Percentiles rank a stretch among this genome's conserved stretches.
Conservation (phyloP, 495 filamentous ascomycete species). For the Penicillium egyptiacum region DNA sequence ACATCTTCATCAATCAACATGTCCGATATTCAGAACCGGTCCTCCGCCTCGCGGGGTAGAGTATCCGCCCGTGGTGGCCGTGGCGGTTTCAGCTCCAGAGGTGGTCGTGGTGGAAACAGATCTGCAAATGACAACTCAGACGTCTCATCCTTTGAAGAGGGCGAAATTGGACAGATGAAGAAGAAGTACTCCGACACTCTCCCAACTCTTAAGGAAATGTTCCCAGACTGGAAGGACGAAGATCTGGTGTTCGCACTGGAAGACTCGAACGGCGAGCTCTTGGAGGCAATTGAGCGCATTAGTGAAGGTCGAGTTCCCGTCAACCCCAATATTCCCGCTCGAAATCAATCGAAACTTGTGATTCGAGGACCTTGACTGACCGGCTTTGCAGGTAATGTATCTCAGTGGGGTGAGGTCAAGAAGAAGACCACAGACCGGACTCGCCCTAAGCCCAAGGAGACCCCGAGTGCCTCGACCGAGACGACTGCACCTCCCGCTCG, state of each 20-base stretch:
- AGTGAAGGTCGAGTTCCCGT: slow-evolving; percentile 68
- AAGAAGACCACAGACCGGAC: slow-evolving; percentile 83
- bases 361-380: slow-evolving; percentile 24
- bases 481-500: slow-evolving; percentile 51
- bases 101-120: slow-evolving; percentile 63
- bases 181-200: slow-evolving; percentile 77
- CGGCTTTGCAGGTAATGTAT: slow-evolving; percentile 66
- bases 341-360: not conserved
- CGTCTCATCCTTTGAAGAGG: slow-evolving; percentile 64
- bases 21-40: slow-evolving; percentile 90
- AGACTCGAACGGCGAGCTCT: slow-evolving; percentile 87
- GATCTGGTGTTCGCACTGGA: slow-evolving; percentile 88
- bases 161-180: slow-evolving; percentile 89
- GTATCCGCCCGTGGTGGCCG: slow-evolving; percentile 79
- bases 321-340: slow-evolving; percentile 3
- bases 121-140: slow-evolving; percentile 67
- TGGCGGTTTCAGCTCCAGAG: slow-evolving; percentile 73
- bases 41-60: slow-evolving; percentile 74
- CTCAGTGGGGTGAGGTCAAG: slow-evolving; percentile 94
- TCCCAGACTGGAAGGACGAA: slow-evolving; percentile 87
- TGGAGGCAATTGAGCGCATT: slow-evolving; percentile 82
- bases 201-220: slow-evolving; percentile 79
- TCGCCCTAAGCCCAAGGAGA: slow-evolving; percentile 80
- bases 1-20: slow-evolving; percentile 53
- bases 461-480: slow-evolving; percentile 53